Evolutionary conservation across 2,329 filamentous ascomycete species (phyloP).

Genomic region (Scortechinia acanthostroma): DNA sequence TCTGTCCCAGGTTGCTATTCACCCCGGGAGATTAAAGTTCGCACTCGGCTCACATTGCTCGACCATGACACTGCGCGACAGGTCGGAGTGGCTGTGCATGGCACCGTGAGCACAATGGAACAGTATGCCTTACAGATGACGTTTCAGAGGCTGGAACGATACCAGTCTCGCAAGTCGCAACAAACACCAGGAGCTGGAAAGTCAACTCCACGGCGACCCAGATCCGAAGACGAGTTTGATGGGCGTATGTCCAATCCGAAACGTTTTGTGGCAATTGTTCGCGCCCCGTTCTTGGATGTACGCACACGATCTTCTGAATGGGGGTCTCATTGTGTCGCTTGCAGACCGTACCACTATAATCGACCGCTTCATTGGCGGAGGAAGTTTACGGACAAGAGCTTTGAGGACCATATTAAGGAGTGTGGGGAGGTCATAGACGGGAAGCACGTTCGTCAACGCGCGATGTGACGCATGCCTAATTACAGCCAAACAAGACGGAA

Average conservation of each 20-base stretch:
- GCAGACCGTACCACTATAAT: constrained; percentile 8
- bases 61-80: background rate
- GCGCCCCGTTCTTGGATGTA: constrained; percentile 6
- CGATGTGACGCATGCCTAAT: too few relatives aligned
- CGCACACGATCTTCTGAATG: constrained; percentile 5
- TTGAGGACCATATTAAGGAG: constrained; percentile 8
- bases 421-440: constrained; percentile 9
- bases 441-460: too few relatives aligned
- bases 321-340: constrained; percentile 9
- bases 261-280: constrained; percentile 9
- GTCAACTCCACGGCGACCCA: too few relatives aligned
- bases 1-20: background rate
- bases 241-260: too few relatives aligned
- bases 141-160: too few relatives aligned
- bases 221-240: too few relatives aligned
- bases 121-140: too few relatives aligned
- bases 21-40: background rate
- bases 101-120: background rate
- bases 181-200: too few relatives aligned
- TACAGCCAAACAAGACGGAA: too few relatives aligned
- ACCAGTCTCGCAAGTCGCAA: too few relatives aligned
- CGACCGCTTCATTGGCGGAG: constrained; percentile 10
- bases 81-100: background rate
- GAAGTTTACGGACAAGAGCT: constrained; percentile 7
- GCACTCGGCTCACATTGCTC: background rate